A percentile compares a stretch with the other conserved stretches of the same genome.
Evolutionary conservation across 2,329 filamentous ascomycete genomes (phyloP).

Genomic region (Xylaria digitata): DNA sequence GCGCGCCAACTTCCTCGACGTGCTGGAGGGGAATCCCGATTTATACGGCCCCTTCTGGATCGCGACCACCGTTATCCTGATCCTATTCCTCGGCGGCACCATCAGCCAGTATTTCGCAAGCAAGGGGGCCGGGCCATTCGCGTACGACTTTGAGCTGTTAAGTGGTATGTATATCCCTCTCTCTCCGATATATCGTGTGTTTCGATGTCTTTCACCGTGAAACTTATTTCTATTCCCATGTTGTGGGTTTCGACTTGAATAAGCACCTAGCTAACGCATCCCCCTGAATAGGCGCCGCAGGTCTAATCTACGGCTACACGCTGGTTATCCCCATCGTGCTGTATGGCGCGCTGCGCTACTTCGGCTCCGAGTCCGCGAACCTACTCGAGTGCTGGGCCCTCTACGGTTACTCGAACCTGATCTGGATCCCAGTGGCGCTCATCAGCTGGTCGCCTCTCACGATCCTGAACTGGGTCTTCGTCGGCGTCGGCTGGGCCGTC

Average conservation of each 20-base stretch:
- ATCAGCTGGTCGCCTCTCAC: constrained; percentile 90
- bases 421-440: constrained; percentile 95
- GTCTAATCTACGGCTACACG: constrained; percentile 95
- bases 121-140: constrained; percentile 77
- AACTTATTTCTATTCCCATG: neutral
- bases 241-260: neutral
- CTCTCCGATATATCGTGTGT: neutral
- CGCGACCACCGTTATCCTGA: constrained; percentile 95
- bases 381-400: constrained; percentile 94
- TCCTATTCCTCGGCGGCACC: constrained; percentile 93
- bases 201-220: neutral
- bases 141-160: constrained; percentile 90
- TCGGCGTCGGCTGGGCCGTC: constrained; percentile 84
- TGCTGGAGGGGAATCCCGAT: constrained; percentile 95
- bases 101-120: constrained; percentile 89
- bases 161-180: constrained; percentile 67
- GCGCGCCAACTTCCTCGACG: constrained; percentile 93
- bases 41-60: constrained; percentile 99
- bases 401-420: constrained; percentile 95
- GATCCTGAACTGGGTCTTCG: constrained; percentile 93
- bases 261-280: constrained; percentile 30
- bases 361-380: constrained; percentile 92
- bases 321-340: constrained; percentile 84
- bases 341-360: constrained; percentile 92
- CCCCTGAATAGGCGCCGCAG: constrained; percentile 74